These are phyloP conservation scores for Neurospora terricola DNA, from an alignment of 495 filamentous ascomycete species.

Conservation along the genomic window DNA sequence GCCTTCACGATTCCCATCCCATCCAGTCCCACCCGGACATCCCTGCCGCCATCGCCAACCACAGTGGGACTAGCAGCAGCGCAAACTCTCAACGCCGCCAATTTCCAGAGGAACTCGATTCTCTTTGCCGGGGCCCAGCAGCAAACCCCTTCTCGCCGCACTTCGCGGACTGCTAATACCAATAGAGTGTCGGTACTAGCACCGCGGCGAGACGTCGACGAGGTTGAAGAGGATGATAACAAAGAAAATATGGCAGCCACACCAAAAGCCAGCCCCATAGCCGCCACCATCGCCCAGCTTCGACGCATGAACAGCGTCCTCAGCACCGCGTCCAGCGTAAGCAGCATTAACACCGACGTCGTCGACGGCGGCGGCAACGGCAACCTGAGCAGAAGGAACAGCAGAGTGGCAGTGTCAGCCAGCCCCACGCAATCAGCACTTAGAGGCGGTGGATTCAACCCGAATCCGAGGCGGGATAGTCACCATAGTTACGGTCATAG, in stretches of 20 bases:
- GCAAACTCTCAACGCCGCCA: constrained; percentile 5
- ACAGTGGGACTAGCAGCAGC: neutral
- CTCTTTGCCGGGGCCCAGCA: neutral
- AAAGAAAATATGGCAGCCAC: neutral
- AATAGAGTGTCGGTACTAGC: neutral
- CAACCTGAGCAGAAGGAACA: neutral
- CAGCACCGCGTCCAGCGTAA: constrained; percentile 10
- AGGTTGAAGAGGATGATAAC: neutral
- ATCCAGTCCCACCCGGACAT: neutral
- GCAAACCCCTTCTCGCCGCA: neutral
- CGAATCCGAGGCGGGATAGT: neutral
- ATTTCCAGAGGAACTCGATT: constrained; percentile 3
- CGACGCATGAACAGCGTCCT: constrained; percentile 18
- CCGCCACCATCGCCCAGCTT: constrained; percentile 11
- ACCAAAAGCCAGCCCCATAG: neutral
- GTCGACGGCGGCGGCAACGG: neutral
- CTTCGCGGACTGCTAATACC: neutral
- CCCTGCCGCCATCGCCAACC: neutral
- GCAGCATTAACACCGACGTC: neutral
- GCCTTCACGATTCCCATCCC: neutral
- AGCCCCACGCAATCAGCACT: neutral
- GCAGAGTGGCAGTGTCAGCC: neutral
- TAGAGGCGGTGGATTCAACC: neutral
- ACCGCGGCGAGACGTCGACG: neutral
- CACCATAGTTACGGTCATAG: neutral